These are phyloP conservation scores for Fusarium lyarnte DNA, from an alignment of 2,329 filamentous ascomycete species.

Conservation along the genomic window DNA sequence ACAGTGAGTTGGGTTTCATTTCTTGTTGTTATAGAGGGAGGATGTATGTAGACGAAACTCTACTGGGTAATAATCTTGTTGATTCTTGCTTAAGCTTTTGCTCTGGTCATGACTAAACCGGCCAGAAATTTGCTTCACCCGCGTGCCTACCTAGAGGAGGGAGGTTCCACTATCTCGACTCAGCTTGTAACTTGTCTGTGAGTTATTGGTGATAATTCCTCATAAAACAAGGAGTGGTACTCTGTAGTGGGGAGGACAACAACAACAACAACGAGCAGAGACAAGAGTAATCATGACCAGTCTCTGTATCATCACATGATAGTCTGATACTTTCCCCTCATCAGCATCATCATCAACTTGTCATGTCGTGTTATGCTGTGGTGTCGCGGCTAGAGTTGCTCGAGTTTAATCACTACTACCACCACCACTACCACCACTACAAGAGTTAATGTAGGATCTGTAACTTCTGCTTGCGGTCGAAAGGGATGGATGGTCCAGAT, in stretches of 20 bases:
- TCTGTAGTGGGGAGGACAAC: constrained; percentile 8
- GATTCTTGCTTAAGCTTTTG: constrained; percentile 11
- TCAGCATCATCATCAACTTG: constrained; percentile 10
- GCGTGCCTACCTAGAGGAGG: background rate
- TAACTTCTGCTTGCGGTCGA: constrained; percentile 31
- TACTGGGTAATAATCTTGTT: constrained; percentile 6
- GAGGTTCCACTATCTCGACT: constrained; percentile 11
- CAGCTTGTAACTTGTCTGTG: constrained; percentile 18
- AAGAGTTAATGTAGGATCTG: background rate
- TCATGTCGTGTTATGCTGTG: constrained; percentile 3
- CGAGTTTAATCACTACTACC: background rate
- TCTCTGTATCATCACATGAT: constrained; percentile 13
- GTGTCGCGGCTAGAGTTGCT: constrained; percentile 12
- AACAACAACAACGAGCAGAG: background rate
- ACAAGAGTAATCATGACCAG: constrained; percentile 4
- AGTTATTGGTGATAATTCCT: constrained; percentile 7
- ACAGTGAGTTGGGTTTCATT: background rate
- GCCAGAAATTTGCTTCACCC: constrained; percentile 14
- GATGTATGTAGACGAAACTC: constrained; percentile 4
- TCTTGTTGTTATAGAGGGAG: background rate
- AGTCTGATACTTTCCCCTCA: background rate
- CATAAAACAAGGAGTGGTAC: background rate
- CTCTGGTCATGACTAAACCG: background rate
- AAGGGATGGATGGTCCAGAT: constrained; percentile 26
- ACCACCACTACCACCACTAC: background rate